Conservation (phyloP, 2,329 filamentous ascomycete genomes). For the Fonsecaea multimorphosa region DNA sequence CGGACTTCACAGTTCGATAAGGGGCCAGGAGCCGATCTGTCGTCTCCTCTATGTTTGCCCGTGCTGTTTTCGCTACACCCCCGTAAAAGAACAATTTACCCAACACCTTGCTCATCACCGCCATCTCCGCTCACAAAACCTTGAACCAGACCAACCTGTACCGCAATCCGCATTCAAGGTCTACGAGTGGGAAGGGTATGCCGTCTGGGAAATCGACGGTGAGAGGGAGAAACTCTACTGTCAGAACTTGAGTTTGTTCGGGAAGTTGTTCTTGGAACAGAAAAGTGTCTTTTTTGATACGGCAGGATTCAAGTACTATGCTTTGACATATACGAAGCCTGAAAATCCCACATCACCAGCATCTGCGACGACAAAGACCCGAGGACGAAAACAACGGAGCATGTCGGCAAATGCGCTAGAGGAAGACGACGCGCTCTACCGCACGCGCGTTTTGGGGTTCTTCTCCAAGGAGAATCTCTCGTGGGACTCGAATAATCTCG, state of each 20-base stretch:
- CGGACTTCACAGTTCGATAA: constrained; percentile 4
- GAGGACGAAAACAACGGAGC: constrained; percentile 33
- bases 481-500: constrained; percentile 98
- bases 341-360: constrained; percentile 2
- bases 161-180: constrained; percentile 72
- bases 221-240: constrained; percentile 87
- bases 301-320: constrained; percentile 90
- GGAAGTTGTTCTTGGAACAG: constrained; percentile 96
- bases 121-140: constrained; percentile 22
- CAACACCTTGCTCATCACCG: constrained; percentile 59
- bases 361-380: constrained; percentile 25
- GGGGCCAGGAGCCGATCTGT: constrained; percentile 24
- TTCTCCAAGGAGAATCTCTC: constrained; percentile 99
- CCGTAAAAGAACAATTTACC: constrained; percentile 47
- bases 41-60: constrained; percentile 69
- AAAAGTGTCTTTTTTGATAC: constrained; percentile 99
- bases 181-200: constrained; percentile 80
- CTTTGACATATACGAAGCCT: constrained; percentile 72
- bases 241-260: constrained; percentile 93
- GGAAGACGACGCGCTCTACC: constrained; percentile 43
- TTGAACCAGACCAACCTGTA: constrained; percentile 34
- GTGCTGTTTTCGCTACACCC: constrained; percentile 90
- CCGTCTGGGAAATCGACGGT: constrained; percentile 91
- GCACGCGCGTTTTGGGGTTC: constrained; percentile 79
- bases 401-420: constrained; percentile 23